Base-by-base conservation (phyloP, 805 yeast genomes). In the Candida krabiensis region DNA sequence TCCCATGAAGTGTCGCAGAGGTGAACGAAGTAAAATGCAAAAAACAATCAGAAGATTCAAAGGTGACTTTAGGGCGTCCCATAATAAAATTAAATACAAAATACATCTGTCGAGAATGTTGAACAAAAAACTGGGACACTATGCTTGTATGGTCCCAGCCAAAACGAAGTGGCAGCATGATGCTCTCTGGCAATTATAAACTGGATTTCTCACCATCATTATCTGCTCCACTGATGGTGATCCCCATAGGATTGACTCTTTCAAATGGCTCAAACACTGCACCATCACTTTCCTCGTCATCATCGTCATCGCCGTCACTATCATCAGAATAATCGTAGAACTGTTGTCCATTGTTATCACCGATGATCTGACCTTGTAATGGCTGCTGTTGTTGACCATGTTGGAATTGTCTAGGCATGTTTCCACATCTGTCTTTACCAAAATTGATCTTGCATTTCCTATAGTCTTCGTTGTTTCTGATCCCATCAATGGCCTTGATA, bases 371-470 rank as follows among this genome's bases (percentile, higher is more conserved):
- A n/a, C 44, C 44, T 1, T 45, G 42, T 25, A 37, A 19, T 18
- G 19, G 31, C 19, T 27, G 39, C 34, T 27, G 31, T n/a, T 30
- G 41, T 8, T 44, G 41, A 13, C 37, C 29, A 28, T 40, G 15
- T 37, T 53, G 57, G 42, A 79, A 79, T 59, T 83, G 91, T 55
- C 95, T 75, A 34, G 97, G 96, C 43, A 88, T 80, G 57, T 90
- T 88, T 21, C 97, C 98, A 63, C 98, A 91, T 56, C 99, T 75
- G 60, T 88, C 96, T 58, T 89, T 89, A 35, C 97, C 97, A 59
- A 86, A 90, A 59, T 89, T 88, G 50, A 91, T 84, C 61, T 87
- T 87, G 53, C 89, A 72, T 42, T 74, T 73, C 49, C 75, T 72
- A 63, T 83, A 86, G 49, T 78, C 85, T 4, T 73, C 73, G 53